Conservation (phyloP, 495 filamentous ascomycete species). For the Thozetella sp. region DNA sequence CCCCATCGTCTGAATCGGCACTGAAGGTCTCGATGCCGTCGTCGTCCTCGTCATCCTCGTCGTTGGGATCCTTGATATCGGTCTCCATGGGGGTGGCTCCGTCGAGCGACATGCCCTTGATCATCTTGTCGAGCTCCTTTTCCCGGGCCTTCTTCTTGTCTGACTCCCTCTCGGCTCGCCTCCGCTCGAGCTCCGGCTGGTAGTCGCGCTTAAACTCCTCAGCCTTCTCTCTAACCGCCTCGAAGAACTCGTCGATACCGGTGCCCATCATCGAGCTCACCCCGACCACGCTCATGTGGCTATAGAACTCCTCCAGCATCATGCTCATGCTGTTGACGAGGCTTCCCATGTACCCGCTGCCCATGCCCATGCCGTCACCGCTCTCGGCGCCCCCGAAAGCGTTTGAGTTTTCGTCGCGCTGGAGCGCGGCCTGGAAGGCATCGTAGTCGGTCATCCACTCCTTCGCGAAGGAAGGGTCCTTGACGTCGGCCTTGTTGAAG, state of each 20-base stretch:
- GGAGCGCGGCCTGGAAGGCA: conserved; percentile 85
- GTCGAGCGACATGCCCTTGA: conserved; percentile 88
- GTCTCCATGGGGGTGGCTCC: conserved; percentile 28
- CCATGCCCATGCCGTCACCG: conserved; percentile 55
- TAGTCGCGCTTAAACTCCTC: conserved; percentile 92
- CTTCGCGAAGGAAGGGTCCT: conserved; percentile 88
- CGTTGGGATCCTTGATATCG: conserved; percentile 53
- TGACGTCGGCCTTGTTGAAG: conserved; percentile 97
- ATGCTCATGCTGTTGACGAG: conserved; percentile 96
- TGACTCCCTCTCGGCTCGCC: conserved; percentile 73
- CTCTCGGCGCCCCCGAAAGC: conserved; percentile 78
- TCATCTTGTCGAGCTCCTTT: conserved; percentile 84
- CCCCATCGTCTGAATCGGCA: conserved; percentile 44
- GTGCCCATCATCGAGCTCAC: conserved; percentile 93
- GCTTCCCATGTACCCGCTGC: conserved; percentile 96
- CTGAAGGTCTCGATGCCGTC: conserved; percentile 43
- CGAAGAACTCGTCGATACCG: conserved; percentile 91
- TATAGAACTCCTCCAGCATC: conserved; percentile 97
- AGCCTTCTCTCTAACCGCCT: conserved; percentile 81
- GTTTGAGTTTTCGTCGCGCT: conserved; percentile 75
- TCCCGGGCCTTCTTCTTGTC: conserved; percentile 69
- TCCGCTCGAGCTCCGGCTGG: conserved; percentile 83
- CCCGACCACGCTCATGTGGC: conserved; percentile 85
- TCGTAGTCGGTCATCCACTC: conserved; percentile 99
- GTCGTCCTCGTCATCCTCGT: conserved; percentile 66